Evolutionary conservation across 768 basidiomycete species (phyloP), one percentile per base, ranked within the genome.

Genomic region (Leucogyrophana mollusca): DNA sequence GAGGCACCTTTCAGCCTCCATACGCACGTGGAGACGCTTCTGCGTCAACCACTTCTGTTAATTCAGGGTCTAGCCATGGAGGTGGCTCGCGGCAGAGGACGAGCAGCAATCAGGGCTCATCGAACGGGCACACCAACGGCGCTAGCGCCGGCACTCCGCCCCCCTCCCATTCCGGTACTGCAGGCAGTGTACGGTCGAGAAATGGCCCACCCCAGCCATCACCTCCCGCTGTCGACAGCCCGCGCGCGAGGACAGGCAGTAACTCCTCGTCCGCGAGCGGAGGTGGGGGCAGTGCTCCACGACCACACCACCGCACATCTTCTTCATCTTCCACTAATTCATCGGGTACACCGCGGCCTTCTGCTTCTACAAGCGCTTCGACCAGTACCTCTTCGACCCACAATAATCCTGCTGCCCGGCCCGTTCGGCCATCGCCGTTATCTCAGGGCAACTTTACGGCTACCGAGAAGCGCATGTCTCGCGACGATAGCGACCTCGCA

Each of bases 21-120:
- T 92, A 91, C 62, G 83, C 79, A 21, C 83, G 87, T 47, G 76
- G 80, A 18, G 89, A 91, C 46, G 89, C 89, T 7, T 86, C 90
- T 6, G 82, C 79, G 36, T 91, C 90, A 0, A 79, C 83, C 20
- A 82, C 87, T 4, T 92, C 90, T 0, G 73, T 92, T 53, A 87
- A 84, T 60, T 91, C 90, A 33, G 62, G 64, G 16, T 68, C 62
- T n/a, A 70, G 43, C 61, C 76, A 47, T 54, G 66, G 64, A 35
- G 56, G 56, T 27, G 76, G 80, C 43, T 65, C 76, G 40, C 80
- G 87, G 16, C 83, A 79, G 55, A 74, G 86, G 35, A 89, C 85
- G 9, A 82, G 78, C 64, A 87, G 85, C 59, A 80, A 75, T 53
- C 87, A 87, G 55, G 85, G 85, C 44, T 72, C 73, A 34, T 65